Evolutionary conservation across 257 asterid species (phyloP), one percentile per base, ranked within the genome.

Genomic region (Plantago ovata): DNA sequence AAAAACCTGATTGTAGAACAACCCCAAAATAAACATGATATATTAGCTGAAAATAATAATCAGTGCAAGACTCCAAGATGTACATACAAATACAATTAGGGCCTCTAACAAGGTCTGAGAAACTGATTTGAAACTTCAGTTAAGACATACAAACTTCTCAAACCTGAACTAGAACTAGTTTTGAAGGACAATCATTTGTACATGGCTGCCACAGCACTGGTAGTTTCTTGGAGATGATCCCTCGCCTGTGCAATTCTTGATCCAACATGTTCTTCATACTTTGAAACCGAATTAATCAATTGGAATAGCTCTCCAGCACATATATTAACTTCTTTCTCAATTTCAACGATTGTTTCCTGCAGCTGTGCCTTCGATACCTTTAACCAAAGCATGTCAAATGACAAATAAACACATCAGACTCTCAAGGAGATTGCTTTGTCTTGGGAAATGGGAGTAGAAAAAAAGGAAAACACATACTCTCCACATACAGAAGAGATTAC

Each of bases 261-360:
- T 18, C 83, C 72, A 70, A 74, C 57, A 24, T 68, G 65, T 77
- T 87, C 98, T 64, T 91, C 85, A 41, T 74, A 70, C 23, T 73
- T 54, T 7, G 94, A 78, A 56, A 83, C 84, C 10, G 86, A 76
- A 81, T 87, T 94, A 22, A 87, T 78, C 79, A 81, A 53, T 21
- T 69, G 65, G 63, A 87, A 80, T 53, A 83, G 87, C 53, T 87
- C 89, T 38, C 75, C 76, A 28, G 86, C 81, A 60, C 87, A 83
- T 51, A 50, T 9, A 59, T 77, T 87, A 7, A 87, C 73, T 53
- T 85, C 84, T 69, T 78, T 80, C 23, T 87, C 92, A 0, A 67
- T 69, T 74, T 64, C 72, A 16, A 28, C 13, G 0, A 61, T 66
- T 24, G 75, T 69, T 74, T 81, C 94, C 69, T 74, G 86, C 70